These are phyloP conservation scores for Coemansia erecta DNA, from an alignment of 192 early-diverging fungal species.

Conservation along the genomic window DNA sequence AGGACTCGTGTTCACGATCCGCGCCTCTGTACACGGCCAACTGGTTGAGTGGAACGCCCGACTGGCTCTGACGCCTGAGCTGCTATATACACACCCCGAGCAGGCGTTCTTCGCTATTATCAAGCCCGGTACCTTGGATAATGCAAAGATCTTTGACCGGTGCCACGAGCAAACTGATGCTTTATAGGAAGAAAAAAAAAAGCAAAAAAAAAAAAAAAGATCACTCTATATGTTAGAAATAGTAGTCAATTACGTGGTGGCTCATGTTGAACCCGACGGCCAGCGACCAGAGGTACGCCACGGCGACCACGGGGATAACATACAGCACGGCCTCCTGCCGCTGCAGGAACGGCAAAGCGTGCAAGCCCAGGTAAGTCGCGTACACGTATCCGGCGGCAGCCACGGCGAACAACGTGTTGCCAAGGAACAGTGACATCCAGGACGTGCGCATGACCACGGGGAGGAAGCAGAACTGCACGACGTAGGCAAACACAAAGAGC, in stretches of 20 bases:
- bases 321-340: slow-evolving; percentile 87
- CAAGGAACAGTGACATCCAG: slow-evolving; percentile 82
- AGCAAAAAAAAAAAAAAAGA: too few species aligned
- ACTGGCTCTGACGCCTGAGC: too few species aligned
- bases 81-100: too few species aligned
- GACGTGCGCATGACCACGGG: slow-evolving; percentile 72
- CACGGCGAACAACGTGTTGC: slow-evolving; percentile 83
- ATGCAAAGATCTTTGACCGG: too few species aligned
- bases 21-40: too few species aligned
- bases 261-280: slow-evolving; percentile 75
- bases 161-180: too few species aligned
- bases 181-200: too few species aligned
- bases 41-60: too few species aligned
- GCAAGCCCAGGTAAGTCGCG: slow-evolving; percentile 91
- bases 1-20: too few species aligned
- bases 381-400: slow-evolving; percentile 80
- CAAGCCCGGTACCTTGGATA: too few species aligned
- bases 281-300: slow-evolving; percentile 61
- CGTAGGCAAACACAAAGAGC: slow-evolving; percentile 81
- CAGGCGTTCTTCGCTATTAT: too few species aligned
- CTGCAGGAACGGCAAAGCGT: slow-evolving; percentile 92
- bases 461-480: slow-evolving; percentile 91
- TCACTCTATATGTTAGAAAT: slow-evolving; percentile 55
- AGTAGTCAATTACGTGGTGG: slow-evolving; percentile 67
- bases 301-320: slow-evolving; percentile 68